These are phyloP conservation scores for Fraxinus americana DNA, from an alignment of 257 asterid genomes.

Conservation along the genomic window DNA sequence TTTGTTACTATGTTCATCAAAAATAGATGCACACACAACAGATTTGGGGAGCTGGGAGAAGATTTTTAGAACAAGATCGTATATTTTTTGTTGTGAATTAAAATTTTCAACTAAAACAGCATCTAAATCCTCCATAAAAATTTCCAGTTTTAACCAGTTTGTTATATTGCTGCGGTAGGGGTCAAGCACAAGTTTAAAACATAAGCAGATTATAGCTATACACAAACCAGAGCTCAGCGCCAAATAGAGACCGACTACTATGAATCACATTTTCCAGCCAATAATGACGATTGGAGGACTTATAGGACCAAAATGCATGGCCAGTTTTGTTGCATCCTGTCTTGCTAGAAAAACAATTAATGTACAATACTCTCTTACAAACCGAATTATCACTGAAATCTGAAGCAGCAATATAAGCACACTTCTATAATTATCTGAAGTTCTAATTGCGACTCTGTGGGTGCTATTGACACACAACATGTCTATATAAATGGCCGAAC, in stretches of 20 bases:
- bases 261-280: neutral
- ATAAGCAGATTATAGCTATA: neutral
- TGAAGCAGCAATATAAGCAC: slow-evolving; percentile 11
- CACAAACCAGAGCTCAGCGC: neutral
- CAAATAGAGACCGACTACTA: neutral
- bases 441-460: neutral
- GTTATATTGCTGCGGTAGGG: neutral
- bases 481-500: neutral
- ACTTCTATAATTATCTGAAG: slow-evolving; percentile 4
- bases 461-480: neutral
- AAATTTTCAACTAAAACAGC: slow-evolving; percentile 11
- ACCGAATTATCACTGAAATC: neutral
- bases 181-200: neutral
- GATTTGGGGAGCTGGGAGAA: no score
- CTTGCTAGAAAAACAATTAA: neutral
- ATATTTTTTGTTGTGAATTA: no score
- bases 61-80: no score
- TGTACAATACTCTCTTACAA: neutral
- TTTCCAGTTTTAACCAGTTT: neutral
- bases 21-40: no score
- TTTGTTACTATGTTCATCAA: slow-evolving; percentile 15
- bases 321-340: neutral
- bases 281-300: neutral
- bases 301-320: neutral
- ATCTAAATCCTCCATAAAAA: neutral